Conservation (phyloP, 202 grass and related monocot genomes). For the Zoysia matrella region DNA sequence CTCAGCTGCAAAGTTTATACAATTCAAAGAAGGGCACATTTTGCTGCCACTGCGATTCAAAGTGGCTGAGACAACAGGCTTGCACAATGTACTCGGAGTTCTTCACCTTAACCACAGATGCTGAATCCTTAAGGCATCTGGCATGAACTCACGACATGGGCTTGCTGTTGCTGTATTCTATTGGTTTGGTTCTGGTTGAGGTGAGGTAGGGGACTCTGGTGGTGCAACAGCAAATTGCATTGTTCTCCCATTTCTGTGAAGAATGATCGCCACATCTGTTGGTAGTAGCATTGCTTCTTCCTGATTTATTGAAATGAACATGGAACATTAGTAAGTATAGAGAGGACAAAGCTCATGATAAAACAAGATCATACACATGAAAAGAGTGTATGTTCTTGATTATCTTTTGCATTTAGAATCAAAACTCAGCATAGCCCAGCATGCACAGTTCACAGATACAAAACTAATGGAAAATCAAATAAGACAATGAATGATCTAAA, state of each 20-base stretch:
- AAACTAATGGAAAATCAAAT: neutral
- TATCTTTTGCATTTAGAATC: neutral
- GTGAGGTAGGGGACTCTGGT: slow-evolving; percentile 52
- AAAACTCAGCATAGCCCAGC: neutral
- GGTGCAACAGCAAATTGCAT: slow-evolving; percentile 66
- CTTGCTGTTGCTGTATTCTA: slow-evolving; percentile 34
- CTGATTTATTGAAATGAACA: slow-evolving; percentile 42
- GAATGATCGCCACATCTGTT: slow-evolving; percentile 76
- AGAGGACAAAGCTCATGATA: neutral
- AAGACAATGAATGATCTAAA: neutral
- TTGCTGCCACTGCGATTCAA: slow-evolving; percentile 4
- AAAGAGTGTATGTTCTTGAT: neutral
- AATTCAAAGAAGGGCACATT: slow-evolving; percentile 25
- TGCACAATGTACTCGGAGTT: neutral
- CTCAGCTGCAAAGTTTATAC: slow-evolving; percentile 39
- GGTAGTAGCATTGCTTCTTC: slow-evolving; percentile 66
- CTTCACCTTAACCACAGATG: slow-evolving; percentile 23
- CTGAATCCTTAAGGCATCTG: slow-evolving; percentile 5
- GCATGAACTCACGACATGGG: neutral
- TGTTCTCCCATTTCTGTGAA: slow-evolving; percentile 62
- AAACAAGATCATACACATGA: neutral
- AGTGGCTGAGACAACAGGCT: slow-evolving; percentile 13
- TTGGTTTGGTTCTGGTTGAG: slow-evolving; percentile 56
- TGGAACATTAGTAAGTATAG: slow-evolving; percentile 1
- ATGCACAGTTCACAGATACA: neutral